Base-by-base conservation (phyloP, 2,329 filamentous ascomycete species). In the Cordyceps tenuipes region DNA sequence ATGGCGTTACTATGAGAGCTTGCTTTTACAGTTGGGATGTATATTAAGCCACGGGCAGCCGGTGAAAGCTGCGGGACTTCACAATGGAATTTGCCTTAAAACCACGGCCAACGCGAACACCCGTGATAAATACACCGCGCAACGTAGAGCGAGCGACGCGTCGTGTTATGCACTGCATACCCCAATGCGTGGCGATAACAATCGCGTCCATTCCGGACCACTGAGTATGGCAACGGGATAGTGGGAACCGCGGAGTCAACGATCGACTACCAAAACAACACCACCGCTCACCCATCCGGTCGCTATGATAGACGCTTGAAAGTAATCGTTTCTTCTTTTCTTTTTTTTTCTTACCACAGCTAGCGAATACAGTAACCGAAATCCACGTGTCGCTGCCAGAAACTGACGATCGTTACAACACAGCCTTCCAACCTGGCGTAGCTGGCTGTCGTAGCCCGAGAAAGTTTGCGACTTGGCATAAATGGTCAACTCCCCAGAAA, bases 1-100 rank as follows among this genome's bases (percentile, higher is more conserved):
- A 74, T 67, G 76, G 76, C 75, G 75, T 77, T 75, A 70, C 67
- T 68, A 72, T 69, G 73, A 75, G 74, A 72, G 68, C 62, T 73
- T 74, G 68, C 68, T 68, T 36, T 64, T 68, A 70, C 66, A 71
- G 64, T 65, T 69, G 70, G 74, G 69, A 69, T 78, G 76, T 78
- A 77, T 69, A 76, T 70, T 78, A 77, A 59, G 59, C 63, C 53
- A 55, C 63, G 62, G 62, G 68, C 73, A 76, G 74, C 71, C 64
- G 66, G 67, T 66, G 66, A 67, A 67, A 64, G 69, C 63, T 67
- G 66, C 69, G 57, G 58, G 56, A 62, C 70, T 71, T 71, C 70
- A 73, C 70, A 73, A 73, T 66, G 66, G 68, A 71, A 71, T 55
- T 50, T 36, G 53, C 39, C 21, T 61, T 52, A 34, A 34, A 57